Conservation (phyloP, 2,329 filamentous ascomycete species). For the Alternaria hordeiaustralica region DNA sequence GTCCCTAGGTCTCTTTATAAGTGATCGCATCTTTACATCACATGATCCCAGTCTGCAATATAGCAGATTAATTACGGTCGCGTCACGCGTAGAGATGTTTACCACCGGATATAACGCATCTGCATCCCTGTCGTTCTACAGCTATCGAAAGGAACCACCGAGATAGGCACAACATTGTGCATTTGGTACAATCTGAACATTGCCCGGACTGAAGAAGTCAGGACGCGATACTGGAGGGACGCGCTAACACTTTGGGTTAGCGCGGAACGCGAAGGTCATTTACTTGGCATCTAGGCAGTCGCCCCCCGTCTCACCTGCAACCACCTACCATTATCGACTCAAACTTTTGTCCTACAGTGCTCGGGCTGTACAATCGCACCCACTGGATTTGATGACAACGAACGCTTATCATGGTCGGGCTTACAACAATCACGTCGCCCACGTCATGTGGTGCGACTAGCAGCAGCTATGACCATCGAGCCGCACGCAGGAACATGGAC, state of each 20-base stretch:
- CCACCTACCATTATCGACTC: neutral
- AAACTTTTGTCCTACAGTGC: neutral
- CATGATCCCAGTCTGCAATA: conserved; percentile 2
- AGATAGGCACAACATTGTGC: neutral
- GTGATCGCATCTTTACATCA: neutral
- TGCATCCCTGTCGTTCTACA: neutral
- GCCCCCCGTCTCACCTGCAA: neutral
- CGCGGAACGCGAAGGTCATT: neutral
- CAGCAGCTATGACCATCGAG: neutral
- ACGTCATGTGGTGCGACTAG: neutral
- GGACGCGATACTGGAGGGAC: neutral
- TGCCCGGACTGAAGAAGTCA: neutral
- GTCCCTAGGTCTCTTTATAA: neutral
- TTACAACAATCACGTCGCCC: neutral
- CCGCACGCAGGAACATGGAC: neutral
- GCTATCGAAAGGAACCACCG: neutral
- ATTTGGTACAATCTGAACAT: neutral
- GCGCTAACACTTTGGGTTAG: conserved; percentile 6
- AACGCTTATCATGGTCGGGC: neutral
- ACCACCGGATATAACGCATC: conserved; percentile 5
- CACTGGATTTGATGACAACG: neutral
- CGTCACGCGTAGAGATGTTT: conserved; percentile 10
- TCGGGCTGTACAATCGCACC: neutral
- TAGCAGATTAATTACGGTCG: conserved; percentile 10
- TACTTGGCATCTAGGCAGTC: conserved; percentile 13